phyloP scores from a whole-genome alignment of 768 basidiomycete genomes.

The Trametes villosa region DNA sequence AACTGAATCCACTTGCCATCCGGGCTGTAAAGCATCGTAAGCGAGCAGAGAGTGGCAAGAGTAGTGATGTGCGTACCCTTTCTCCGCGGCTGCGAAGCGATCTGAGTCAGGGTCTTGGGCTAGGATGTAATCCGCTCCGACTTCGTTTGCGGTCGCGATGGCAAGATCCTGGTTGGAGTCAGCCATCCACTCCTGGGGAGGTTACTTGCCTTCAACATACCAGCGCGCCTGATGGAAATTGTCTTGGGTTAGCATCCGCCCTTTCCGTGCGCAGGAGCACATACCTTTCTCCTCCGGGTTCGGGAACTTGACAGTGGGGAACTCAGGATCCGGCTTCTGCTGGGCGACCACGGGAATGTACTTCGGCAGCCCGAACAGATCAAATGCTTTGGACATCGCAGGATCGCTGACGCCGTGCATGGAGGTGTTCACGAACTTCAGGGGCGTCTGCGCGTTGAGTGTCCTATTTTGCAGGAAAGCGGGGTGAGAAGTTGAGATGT shows the following conservation, averaged over 20 bases:
- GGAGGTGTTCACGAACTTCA: slow-evolving; percentile 83
- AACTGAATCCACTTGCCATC: slow-evolving; percentile 69
- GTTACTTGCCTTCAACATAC: slow-evolving; percentile 11
- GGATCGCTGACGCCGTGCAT: slow-evolving; percentile 88
- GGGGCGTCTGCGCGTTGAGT: slow-evolving; percentile 39
- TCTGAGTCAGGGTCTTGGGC: slow-evolving; percentile 93
- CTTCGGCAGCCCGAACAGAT: slow-evolving; percentile 58
- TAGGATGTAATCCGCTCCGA: slow-evolving; percentile 65
- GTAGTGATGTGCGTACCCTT: slow-evolving; percentile 37
- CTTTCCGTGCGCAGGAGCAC: slow-evolving; percentile 2
- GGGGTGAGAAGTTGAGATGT: not conserved
- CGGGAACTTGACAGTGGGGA: slow-evolving; percentile 83
- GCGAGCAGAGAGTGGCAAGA: not conserved
- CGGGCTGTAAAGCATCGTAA: slow-evolving; percentile 32
- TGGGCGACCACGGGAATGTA: slow-evolving; percentile 70
- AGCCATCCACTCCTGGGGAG: not conserved
- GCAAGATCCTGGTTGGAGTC: slow-evolving; percentile 62
- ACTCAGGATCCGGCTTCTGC: slow-evolving; percentile 77
- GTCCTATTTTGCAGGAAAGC: slow-evolving; percentile 1
- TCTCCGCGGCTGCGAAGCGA: slow-evolving; percentile 79
- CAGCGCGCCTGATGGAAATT: slow-evolving; percentile 26
- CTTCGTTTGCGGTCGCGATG: slow-evolving; percentile 58
- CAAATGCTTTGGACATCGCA: slow-evolving; percentile 62
- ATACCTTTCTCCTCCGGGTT: slow-evolving; percentile 91
- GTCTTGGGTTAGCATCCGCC: no score